These are phyloP conservation scores for Geum urbanum DNA, from an alignment of 306 rosid species.

Conservation along the genomic window DNA sequence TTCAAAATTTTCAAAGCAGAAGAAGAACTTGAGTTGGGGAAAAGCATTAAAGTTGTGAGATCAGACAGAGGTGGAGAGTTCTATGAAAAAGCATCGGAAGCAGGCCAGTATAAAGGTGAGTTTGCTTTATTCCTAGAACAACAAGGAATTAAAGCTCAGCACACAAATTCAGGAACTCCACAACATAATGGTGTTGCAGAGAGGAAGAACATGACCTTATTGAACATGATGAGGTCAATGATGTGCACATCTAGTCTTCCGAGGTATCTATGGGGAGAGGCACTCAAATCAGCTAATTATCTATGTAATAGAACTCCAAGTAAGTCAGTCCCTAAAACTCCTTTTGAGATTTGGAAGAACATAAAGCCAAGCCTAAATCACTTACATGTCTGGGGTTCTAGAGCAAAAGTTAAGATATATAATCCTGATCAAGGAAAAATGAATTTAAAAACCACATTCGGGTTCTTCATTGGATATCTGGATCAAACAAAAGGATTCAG, in stretches of 20 bases:
- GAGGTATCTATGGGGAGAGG: neutral
- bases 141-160: neutral
- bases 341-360: neutral
- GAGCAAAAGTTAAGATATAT: no score
- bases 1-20: neutral
- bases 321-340: neutral
- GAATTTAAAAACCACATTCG: no score
- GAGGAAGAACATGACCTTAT: neutral
- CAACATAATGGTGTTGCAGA: neutral
- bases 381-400: no score
- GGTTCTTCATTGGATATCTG: no score
- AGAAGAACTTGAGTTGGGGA: neutral
- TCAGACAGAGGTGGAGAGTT: neutral
- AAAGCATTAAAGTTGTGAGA: neutral
- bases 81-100: neutral
- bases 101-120: neutral
- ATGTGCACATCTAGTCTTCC: neutral
- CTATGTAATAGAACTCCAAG: neutral
- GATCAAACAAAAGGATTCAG: no score
- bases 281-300: neutral
- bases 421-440: no score
- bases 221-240: neutral
- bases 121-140: neutral
- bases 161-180: neutral
- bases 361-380: neutral